Evolutionary conservation across 352 stramenopile species (phyloP).

Genomic region (Phytophthora constricta): DNA sequence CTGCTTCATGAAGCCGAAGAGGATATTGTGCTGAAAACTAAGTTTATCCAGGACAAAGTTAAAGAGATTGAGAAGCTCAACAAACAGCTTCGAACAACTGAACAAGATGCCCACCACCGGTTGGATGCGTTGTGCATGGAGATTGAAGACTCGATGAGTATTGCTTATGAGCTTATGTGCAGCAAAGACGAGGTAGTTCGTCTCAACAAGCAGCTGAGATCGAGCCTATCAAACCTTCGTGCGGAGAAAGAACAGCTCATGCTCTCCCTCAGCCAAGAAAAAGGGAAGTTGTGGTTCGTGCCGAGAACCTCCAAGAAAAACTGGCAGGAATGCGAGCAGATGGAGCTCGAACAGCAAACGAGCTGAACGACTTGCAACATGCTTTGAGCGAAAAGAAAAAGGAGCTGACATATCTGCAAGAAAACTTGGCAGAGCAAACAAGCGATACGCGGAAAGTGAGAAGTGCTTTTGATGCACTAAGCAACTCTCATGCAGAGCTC

Average conservation of each 20-base stretch:
- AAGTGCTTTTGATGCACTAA: constrained; percentile 15
- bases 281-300: constrained; percentile 24
- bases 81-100: constrained; percentile 1
- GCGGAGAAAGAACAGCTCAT: constrained; percentile 30
- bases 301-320: constrained; percentile 34
- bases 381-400: constrained; percentile 34
- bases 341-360: constrained; percentile 7
- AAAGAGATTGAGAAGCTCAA: constrained; percentile 10
- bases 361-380: constrained; percentile 29
- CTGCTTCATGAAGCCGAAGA: constrained; percentile 25
- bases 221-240: constrained; percentile 15
- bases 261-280: constrained; percentile 31
- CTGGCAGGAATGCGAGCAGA: constrained; percentile 31
- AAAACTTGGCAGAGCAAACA: constrained; percentile 33
- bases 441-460: constrained; percentile 24
- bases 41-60: constrained; percentile 22
- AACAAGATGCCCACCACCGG: constrained; percentile 15
- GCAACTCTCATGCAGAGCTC: constrained; percentile 13
- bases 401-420: constrained; percentile 34
- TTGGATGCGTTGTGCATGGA: constrained; percentile 20
- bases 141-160: constrained; percentile 24
- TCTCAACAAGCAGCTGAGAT: constrained; percentile 4
- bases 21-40: constrained; percentile 18
- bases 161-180: not conserved
- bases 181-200: constrained; percentile 11